Evolutionary conservation across 371 early-diverging fungal species (phyloP), one percentile per base, ranked within the genome.

Genomic region (Fennellomyces sp.): DNA sequence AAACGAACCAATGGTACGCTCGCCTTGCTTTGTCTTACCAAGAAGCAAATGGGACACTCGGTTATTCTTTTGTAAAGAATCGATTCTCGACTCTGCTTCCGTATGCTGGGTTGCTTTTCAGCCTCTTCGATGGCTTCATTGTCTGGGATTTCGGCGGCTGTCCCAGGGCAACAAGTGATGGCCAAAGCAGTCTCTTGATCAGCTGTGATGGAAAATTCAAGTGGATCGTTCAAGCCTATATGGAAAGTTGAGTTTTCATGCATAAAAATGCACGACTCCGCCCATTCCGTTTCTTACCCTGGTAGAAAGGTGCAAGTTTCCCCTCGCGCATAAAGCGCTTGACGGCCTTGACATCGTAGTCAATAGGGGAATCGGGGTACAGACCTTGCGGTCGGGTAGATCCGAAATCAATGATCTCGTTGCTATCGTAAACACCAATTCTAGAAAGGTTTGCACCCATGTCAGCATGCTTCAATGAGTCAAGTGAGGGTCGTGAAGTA

Each of bases 21-120:
- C 7, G 8, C 25, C 49, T 10, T 42, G 53, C 5, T 52, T 47
- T 21, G 25, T n/a, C n/a, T 29, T 50, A 51, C 56, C 49, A 63
- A 36, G 36, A 63, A 63, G 92, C 58, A 95, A 58, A 96, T 96
- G 12, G 96, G 96, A 64, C 96, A 96, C 66, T 96, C 96, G 35
- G 94, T 75, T 26, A 89, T 84, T 47, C 82, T 80, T 33, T 81
- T 81, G 66, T 86, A 88, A 36, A 83, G 63, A 57, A 65, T 66
- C 25, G 64, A 60, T 47, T 78, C 45, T n/a, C 42, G 64, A 60
- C 39, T n/a, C 73, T 69, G 64, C 58, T 52, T 64, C 55, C 21
- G 23, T 45, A 4, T 11, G 19, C 12, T 45, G 35, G 49, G 28
- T 10, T 26, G 26, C 49, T 49, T 49, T n/a, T n/a, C n/a, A n/a